Percentiles rank a stretch among this genome's conserved stretches.
These are phyloP conservation scores for Hevea brasiliensis DNA, from an alignment of 345 rosid genomes.

Conservation along the genomic window DNA sequence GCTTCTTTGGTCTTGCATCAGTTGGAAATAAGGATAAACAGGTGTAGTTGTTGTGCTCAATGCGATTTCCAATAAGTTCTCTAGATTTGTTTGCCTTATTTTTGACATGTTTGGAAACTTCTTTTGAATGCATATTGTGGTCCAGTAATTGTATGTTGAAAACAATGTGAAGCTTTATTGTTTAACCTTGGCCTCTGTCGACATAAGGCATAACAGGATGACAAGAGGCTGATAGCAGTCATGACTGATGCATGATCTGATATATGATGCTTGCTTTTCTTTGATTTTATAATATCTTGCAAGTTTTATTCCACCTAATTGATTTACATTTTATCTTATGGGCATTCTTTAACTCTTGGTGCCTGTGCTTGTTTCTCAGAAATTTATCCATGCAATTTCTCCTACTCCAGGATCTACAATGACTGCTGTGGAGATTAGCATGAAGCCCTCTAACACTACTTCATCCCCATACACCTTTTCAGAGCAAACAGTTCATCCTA, in stretches of 20 bases:
- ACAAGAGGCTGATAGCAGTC: too few species aligned
- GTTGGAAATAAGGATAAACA: slow-evolving; percentile 93
- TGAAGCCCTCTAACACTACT: slow-evolving; percentile 68
- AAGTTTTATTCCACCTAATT: slow-evolving; percentile 3
- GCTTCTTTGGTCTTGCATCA: slow-evolving; percentile 87
- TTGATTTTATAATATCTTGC: neutral
- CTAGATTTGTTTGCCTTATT: neutral
- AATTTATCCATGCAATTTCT: slow-evolving; percentile 85
- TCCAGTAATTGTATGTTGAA: neutral
- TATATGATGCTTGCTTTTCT: neutral
- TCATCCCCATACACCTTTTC: slow-evolving; percentile 55
- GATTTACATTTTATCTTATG: neutral
- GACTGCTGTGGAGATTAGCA: slow-evolving; percentile 75
- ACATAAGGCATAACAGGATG: too few species aligned
- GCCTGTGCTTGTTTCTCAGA: slow-evolving; percentile 45
- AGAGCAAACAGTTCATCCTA: slow-evolving; percentile 41
- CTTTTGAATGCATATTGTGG: neutral
- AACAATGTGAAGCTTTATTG: too few species aligned
- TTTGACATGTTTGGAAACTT: slow-evolving; percentile 1
- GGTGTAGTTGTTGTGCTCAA: slow-evolving; percentile 38
- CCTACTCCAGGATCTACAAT: slow-evolving; percentile 74
- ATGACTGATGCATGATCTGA: neutral
- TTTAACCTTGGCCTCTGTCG: neutral
- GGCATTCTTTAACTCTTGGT: slow-evolving; percentile 8
- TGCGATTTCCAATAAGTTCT: neutral